Evolutionary conservation across 805 yeast genomes (phyloP), one percentile per base, ranked within the genome.

Genomic region (Yarrowia sp.): DNA sequence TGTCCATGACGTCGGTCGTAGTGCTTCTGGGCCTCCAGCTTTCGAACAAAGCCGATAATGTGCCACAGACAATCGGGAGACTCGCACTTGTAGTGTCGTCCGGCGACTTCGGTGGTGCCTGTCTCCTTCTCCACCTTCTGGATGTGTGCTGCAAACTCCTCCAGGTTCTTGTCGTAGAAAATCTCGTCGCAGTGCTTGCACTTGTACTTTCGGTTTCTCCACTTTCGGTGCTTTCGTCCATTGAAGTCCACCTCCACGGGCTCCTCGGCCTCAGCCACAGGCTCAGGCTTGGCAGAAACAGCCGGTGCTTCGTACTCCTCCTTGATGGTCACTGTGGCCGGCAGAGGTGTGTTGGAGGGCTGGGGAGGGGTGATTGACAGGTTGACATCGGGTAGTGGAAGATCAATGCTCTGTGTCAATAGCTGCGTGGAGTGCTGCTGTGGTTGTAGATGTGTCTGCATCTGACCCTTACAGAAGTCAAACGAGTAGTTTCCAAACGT

Each of bases 1-100:
- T 66, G 67, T 8, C 73, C 73, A 58, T 71, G 73, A 56, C 71
- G 70, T 43, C 73, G 65, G 12, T 68, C 68, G 54, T 43, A 67
- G 43, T 71, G 73, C 35, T 72, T 68, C 62, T 69, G 69, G 21
- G 66, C 67, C 59, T 71, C 73, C n/a, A 71, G 70, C 63, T 71
- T 71, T 33, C 73, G 69, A 64, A 68, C 67, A 54, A 71, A 71
- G 19, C 73, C 73, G 44, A 71, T 68, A 28, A 56, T 68, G 48
- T 67, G 66, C 73, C 73, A 71, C 12, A 70, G 71, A 44, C 73
- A 71, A 10, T 67, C 56, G 11, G 67, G 59, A 40, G 67, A 68
- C 21, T 70, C 67, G 44, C 73, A 71, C 65, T 71, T 71, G 68
- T 66, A 71, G 43, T 69, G 67, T 28, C 73, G 68, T 54, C 67